Percentiles rank a stretch among this genome's conserved stretches.
phyloP scores from a whole-genome alignment of 441 rosid genomes.

The Viola pubescens region DNA sequence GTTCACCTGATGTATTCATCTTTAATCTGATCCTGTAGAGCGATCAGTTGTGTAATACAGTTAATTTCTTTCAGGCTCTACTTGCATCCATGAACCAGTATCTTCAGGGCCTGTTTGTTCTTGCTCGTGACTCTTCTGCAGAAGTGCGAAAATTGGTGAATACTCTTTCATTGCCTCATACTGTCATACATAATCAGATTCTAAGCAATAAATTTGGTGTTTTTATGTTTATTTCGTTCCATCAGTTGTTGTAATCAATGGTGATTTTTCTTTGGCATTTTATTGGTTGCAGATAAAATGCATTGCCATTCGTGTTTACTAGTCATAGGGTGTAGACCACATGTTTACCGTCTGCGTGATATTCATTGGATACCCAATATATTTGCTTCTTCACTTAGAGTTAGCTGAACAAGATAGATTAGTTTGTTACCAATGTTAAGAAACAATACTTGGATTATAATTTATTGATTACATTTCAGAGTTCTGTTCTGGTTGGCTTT shows the following conservation, averaged over 20 bases:
- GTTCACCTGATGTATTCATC: slow-evolving; percentile 23
- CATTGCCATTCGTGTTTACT: too few species aligned
- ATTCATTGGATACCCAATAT: too few species aligned
- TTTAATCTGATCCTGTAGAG: slow-evolving; percentile 5
- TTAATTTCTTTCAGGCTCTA: slow-evolving; percentile 51
- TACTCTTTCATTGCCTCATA: slow-evolving; percentile 14
- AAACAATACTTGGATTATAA: neutral
- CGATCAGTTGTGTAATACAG: slow-evolving; percentile 5
- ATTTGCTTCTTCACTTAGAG: too few species aligned
- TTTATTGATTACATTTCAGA: slow-evolving; percentile 4
- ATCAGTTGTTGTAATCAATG: neutral
- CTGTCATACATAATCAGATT: neutral
- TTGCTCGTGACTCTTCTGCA: slow-evolving; percentile 70
- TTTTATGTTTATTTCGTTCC: neutral
- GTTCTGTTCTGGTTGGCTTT: slow-evolving; percentile 10
- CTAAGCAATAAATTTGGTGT: neutral
- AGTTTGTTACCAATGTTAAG: too few species aligned
- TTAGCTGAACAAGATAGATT: too few species aligned
- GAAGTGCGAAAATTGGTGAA: slow-evolving; percentile 91
- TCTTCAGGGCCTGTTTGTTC: slow-evolving; percentile 88
- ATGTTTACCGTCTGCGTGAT: too few species aligned
- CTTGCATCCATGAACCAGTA: slow-evolving; percentile 74
- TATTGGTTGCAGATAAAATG: neutral
- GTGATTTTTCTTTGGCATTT: neutral
- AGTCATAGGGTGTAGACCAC: too few species aligned